Conservation (phyloP, 495 filamentous ascomycete genomes). For the Trichoderma gamsii region DNA sequence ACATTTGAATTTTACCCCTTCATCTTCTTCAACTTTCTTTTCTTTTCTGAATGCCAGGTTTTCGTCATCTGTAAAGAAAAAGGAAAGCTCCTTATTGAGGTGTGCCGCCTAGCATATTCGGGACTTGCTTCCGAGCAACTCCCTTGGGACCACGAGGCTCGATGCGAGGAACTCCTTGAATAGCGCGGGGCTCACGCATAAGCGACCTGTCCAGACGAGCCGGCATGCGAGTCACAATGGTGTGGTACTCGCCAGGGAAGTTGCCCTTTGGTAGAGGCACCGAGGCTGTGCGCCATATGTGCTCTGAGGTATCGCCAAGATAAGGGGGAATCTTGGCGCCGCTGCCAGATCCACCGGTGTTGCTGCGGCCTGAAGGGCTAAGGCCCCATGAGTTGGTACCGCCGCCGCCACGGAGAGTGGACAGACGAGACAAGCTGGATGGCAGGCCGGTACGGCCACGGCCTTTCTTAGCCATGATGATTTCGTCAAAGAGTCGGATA, state of each 20-base stretch:
- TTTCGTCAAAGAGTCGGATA: constrained; percentile 89
- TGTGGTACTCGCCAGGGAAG: constrained; percentile 60
- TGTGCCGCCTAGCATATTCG: constrained; percentile 53
- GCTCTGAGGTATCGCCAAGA: constrained; percentile 78
- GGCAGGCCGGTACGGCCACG: constrained; percentile 57
- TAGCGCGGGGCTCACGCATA: constrained; percentile 81
- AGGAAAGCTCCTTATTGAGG: background rate
- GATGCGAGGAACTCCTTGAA: constrained; percentile 65
- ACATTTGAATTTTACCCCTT: constrained; percentile 9
- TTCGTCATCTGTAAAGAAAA: background rate
- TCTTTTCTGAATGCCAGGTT: background rate
- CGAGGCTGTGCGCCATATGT: constrained; percentile 85
- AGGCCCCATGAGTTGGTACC: constrained; percentile 4
- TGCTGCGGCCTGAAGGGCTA: background rate
- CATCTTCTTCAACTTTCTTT: background rate
- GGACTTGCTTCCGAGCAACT: constrained; percentile 61
- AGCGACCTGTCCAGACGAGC: constrained; percentile 76
- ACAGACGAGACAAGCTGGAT: constrained; percentile 48
- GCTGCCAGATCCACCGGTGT: constrained; percentile 32
- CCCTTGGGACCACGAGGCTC: constrained; percentile 51
- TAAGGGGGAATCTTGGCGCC: constrained; percentile 58
- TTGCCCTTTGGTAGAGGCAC: constrained; percentile 69
- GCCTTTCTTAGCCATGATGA: constrained; percentile 90
- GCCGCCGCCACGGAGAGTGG: constrained; percentile 41
- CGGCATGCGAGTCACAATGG: constrained; percentile 55